These are phyloP conservation scores for Saxophila tyrrhenica DNA, from an alignment of 495 filamentous ascomycete species.

Conservation along the genomic window DNA sequence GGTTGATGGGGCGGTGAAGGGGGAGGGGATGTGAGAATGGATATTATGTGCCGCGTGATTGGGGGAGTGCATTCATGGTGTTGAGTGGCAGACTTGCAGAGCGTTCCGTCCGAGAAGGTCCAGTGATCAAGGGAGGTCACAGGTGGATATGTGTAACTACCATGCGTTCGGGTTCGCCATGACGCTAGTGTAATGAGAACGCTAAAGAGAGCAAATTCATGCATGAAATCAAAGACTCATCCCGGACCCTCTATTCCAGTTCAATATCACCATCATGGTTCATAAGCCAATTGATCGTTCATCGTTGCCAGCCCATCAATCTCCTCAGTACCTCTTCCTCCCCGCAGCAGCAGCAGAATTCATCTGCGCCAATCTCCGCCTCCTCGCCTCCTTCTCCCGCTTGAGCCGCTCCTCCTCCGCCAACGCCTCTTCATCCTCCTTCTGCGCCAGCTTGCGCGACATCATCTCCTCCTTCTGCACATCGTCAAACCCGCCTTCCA, in stretches of 20 bases:
- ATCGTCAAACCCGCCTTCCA: constrained; percentile 54
- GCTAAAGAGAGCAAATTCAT: too few species aligned
- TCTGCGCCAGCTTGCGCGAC: constrained; percentile 39
- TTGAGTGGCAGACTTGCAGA: too few species aligned
- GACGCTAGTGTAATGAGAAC: too few species aligned
- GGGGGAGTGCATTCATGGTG: too few species aligned
- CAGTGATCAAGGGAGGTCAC: too few species aligned
- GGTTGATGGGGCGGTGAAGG: neutral
- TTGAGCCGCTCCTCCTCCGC: constrained; percentile 43
- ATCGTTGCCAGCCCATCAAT: neutral
- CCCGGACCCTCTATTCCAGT: too few species aligned
- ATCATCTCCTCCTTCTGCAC: constrained; percentile 46
- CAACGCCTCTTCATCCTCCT: constrained; percentile 50
- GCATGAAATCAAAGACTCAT: too few species aligned
- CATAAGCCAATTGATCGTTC: neutral
- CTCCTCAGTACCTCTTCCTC: constrained; percentile 15
- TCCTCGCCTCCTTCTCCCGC: constrained; percentile 45
- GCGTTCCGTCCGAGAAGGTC: too few species aligned
- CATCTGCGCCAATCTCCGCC: constrained; percentile 21
- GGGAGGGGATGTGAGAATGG: neutral
- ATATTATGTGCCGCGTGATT: too few species aligned
- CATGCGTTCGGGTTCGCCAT: too few species aligned
- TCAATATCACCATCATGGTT: neutral
- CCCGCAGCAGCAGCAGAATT: constrained; percentile 3
- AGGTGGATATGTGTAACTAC: too few species aligned